A percentile compares a stretch with the other conserved stretches of the same genome.
phyloP scores from a whole-genome alignment of 208 protist genomes.

The Trypanosoma melophagium region DNA sequence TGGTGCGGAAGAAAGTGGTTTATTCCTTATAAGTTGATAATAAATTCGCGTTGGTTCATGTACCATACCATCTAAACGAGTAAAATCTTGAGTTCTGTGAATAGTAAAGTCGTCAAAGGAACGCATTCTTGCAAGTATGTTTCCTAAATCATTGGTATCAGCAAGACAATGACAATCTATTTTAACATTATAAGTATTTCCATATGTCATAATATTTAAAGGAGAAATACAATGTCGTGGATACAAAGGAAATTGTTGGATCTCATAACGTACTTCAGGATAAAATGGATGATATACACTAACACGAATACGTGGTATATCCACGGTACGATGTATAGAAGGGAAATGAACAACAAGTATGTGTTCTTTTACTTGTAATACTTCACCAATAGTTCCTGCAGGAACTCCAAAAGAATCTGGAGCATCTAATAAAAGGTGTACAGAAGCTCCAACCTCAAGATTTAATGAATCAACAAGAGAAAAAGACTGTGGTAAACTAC shows the following conservation, averaged over 20 bases:
- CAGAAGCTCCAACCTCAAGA: slow-evolving; percentile 63
- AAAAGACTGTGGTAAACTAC: slow-evolving; percentile 44
- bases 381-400: slow-evolving; percentile 80
- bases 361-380: slow-evolving; percentile 72
- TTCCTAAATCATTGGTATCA: slow-evolving; percentile 89
- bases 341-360: slow-evolving; percentile 80
- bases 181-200: slow-evolving; percentile 57
- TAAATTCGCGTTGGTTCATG: slow-evolving; percentile 91
- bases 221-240: slow-evolving; percentile 72
- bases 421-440: slow-evolving; percentile 75
- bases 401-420: slow-evolving; percentile 51
- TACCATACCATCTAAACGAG: slow-evolving; percentile 78
- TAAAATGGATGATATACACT: slow-evolving; percentile 72
- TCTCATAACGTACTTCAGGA: slow-evolving; percentile 70
- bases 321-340: slow-evolving; percentile 67
- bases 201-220: slow-evolving; percentile 52
- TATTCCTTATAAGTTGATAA: slow-evolving; percentile 63
- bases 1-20: slow-evolving; percentile 39
- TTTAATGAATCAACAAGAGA: slow-evolving; percentile 71
- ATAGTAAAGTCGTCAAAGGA: slow-evolving; percentile 80
- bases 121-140: slow-evolving; percentile 81
- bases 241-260: slow-evolving; percentile 86
- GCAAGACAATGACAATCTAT: slow-evolving; percentile 79
- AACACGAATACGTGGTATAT: slow-evolving; percentile 75
- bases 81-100: slow-evolving; percentile 69